Conservation (phyloP, 2,329 filamentous ascomycete species). For the Mollisiaceae sp. region DNA sequence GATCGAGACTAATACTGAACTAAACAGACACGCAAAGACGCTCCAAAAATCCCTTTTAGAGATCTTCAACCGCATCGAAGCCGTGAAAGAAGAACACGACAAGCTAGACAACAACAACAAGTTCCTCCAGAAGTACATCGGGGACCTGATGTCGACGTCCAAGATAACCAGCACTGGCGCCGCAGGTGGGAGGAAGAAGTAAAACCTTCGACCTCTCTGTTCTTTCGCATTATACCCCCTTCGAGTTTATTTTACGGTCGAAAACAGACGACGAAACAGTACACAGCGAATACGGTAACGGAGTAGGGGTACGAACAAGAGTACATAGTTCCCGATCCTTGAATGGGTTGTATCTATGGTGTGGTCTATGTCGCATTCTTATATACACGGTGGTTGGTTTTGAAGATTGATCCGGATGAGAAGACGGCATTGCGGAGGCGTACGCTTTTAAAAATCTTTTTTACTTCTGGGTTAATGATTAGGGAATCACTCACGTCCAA, state of each 20-base stretch:
- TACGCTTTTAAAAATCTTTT: constrained; percentile 9
- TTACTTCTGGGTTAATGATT: constrained; percentile 2
- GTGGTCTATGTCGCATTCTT: no score
- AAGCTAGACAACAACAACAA: constrained; percentile 97
- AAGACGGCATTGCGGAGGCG: constrained; percentile 32
- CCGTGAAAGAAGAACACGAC: constrained; percentile 92
- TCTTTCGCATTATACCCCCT: background rate
- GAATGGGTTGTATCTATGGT: no score
- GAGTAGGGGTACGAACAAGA: no score
- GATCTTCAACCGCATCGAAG: constrained; percentile 92
- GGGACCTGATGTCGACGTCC: constrained; percentile 88
- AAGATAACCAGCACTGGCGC: constrained; percentile 64
- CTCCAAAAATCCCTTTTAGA: constrained; percentile 88
- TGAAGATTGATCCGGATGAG: constrained; percentile 1
- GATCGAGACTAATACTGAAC: background rate
- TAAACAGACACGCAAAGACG: constrained; percentile 78
- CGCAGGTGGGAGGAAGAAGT: constrained; percentile 40
- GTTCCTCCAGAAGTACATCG: constrained; percentile 97
- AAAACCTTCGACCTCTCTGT: constrained; percentile 10
- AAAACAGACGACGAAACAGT: background rate
- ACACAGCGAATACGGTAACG: no score
- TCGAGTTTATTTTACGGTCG: background rate
- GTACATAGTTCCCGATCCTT: no score
- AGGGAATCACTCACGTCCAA: background rate
- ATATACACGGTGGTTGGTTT: background rate